A percentile compares a stretch with the other conserved stretches of the same genome.
phyloP scores from a whole-genome alignment of 108 stramenopile species.

The Cylindrotheca closterium region DNA sequence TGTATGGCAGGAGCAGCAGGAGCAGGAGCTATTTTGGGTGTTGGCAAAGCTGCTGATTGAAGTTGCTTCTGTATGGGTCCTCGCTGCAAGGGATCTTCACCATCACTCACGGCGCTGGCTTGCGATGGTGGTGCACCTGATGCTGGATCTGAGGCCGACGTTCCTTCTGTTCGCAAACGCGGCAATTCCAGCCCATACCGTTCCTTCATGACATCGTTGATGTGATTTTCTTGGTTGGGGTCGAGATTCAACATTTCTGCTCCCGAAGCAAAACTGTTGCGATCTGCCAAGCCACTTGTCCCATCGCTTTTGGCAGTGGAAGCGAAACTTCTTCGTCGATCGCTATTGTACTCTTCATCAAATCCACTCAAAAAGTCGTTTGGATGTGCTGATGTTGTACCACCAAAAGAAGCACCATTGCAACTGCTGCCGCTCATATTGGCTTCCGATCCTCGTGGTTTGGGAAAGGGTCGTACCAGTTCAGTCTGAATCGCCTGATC shows the following conservation, averaged over 20 bases:
- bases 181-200: slow-evolving; percentile 58
- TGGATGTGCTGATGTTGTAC: background rate
- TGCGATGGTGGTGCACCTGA: background rate
- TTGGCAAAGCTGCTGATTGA: background rate
- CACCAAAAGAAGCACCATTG: background rate
- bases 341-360: slow-evolving; percentile 13
- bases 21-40: background rate
- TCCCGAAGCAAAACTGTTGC: background rate
- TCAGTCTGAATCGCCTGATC: slow-evolving; percentile 1
- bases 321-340: background rate
- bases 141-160: background rate
- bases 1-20: background rate
- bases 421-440: background rate
- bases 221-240: slow-evolving; percentile 10
- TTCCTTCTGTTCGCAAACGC: slow-evolving; percentile 4
- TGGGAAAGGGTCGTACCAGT: slow-evolving; percentile 13
- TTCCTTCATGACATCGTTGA: slow-evolving; percentile 49
- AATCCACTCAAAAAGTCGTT: background rate
- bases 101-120: background rate
- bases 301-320: background rate
- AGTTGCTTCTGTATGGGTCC: no score
- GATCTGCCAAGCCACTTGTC: background rate
- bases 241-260: slow-evolving; percentile 1
- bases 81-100: no score
- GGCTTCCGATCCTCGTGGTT: slow-evolving; percentile 10